Percentiles rank a stretch among this genome's conserved stretches.
Conservation (phyloP, 1,139 yeast genomes). For the Protomyces pachydermus region DNA sequence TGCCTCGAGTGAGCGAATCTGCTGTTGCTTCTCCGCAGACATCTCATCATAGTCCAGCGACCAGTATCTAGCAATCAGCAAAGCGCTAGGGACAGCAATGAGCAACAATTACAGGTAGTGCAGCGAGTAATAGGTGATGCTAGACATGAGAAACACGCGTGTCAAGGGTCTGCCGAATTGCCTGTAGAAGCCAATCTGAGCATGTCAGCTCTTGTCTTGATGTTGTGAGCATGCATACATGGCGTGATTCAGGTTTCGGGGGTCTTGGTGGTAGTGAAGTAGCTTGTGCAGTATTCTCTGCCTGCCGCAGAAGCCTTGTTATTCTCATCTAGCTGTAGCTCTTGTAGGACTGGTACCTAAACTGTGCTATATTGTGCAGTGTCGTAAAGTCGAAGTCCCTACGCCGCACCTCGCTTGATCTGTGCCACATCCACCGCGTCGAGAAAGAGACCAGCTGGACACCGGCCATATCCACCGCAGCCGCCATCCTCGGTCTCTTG, state of each 20-base stretch:
- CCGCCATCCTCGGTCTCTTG: too few relatives aligned
- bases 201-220: not conserved
- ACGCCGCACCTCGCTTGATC: too few relatives aligned
- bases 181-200: constrained; percentile 19
- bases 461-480: too few relatives aligned
- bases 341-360: not conserved
- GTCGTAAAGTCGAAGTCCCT: too few relatives aligned
- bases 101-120: constrained; percentile 5
- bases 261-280: not conserved
- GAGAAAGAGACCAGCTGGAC: too few relatives aligned
- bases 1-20: constrained; percentile 2
- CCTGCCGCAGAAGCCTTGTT: not conserved
- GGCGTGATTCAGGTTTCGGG: not conserved
- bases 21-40: constrained; percentile 9
- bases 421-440: too few relatives aligned
- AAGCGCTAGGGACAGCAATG: too few relatives aligned
- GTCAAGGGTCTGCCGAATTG: constrained; percentile 18
- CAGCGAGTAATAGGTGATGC: constrained; percentile 19
- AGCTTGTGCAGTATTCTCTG: not conserved
- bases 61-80: constrained; percentile 15
- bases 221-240: not conserved
- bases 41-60: constrained; percentile 22
- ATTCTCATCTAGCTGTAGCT: not conserved
- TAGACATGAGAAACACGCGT: constrained; percentile 23
- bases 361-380: too few relatives aligned